Base-by-base conservation (phyloP, 2,329 filamentous ascomycete genomes). In the Colletotrichum navitas region DNA sequence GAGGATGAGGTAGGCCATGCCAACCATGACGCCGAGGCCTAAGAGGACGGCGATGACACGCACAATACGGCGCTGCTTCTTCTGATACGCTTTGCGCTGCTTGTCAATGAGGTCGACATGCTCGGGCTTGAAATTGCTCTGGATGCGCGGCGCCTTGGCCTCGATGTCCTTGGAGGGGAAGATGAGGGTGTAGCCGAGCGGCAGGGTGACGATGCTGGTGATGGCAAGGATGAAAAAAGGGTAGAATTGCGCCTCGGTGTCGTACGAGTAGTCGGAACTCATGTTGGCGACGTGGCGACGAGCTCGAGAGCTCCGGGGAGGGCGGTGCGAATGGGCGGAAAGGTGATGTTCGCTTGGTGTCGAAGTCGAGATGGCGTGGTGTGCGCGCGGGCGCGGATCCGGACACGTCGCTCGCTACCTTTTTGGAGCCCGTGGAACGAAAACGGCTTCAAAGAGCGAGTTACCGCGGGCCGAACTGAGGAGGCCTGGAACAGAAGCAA, bases 231-330 rank as follows among this genome's bases (percentile, higher is more conserved):
- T 92, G 87, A 99, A 99, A 89, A 97, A 97, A 76, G 97, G 96
- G 87, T 98, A 99, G 87, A 98, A 98, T 89, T 98, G 94, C 78
- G 94, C 95, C 90, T 96, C 91, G 81, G 97, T 93, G 89, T 99
- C 96, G 86, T 99, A 99, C 79, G 93, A 97, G 88, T 99, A 99
- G 83, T 98, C 95, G 79, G 93, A 94, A 80, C 92, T 95, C 91
- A 96, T 96, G 81, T 86, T 91, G 84, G 77, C 82, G 77, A 77
- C 76, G 75, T 75, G 72, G 77, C 54, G 66, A 64, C 54, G 69
- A 72, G 69, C 69, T 69, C 66, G 60, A 77, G 78, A 80, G 81
- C 82, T 80, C 78, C 78, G 76, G 62, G 76, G 62, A 16, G 43
- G 68, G 47, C 18, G 55, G 18, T 51, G 52, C 14, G 54, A 49